Percentiles rank a stretch among this genome's conserved stretches.
These are phyloP conservation scores for Incumbomyces lentus DNA, from an alignment of 2,329 filamentous ascomycete species.

Conservation along the genomic window DNA sequence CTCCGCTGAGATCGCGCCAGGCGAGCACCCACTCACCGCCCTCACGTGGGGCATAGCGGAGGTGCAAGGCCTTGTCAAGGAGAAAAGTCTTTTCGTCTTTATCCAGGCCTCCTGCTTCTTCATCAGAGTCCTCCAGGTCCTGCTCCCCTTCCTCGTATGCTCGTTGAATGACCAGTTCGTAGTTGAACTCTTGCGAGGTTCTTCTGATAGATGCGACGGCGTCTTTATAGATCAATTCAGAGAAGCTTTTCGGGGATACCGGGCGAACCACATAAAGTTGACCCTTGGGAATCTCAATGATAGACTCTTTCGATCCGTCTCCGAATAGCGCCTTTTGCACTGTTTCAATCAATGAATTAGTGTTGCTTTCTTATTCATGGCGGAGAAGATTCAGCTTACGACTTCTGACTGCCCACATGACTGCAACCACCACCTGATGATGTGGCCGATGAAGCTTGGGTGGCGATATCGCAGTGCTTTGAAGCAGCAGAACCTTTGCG, in stretches of 20 bases:
- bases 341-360: slow-evolving; percentile 28
- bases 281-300: slow-evolving; percentile 89
- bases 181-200: slow-evolving; percentile 91
- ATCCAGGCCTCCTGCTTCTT: slow-evolving; percentile 66
- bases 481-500: too few species aligned
- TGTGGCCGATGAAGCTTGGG: too few species aligned
- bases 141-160: slow-evolving; percentile 97
- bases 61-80: slow-evolving; percentile 82
- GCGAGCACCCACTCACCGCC: slow-evolving; percentile 77
- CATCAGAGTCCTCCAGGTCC: slow-evolving; percentile 80
- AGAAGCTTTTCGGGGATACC: slow-evolving; percentile 91
- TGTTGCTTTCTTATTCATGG: slow-evolving; percentile 1
- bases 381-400: slow-evolving; percentile 32
- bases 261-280: slow-evolving; percentile 96
- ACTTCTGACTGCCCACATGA: slow-evolving; percentile 49
- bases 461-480: too few species aligned
- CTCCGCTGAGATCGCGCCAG: slow-evolving; percentile 90
- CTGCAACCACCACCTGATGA: neutral
- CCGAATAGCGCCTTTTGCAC: slow-evolving; percentile 89
- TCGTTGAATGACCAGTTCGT: slow-evolving; percentile 90
- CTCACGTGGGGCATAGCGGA: slow-evolving; percentile 72
- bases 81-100: slow-evolving; percentile 96
- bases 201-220: slow-evolving; percentile 81
- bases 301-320: slow-evolving; percentile 77
- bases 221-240: slow-evolving; percentile 98